These are phyloP conservation scores for Penicillium desertorum DNA, from an alignment of 495 filamentous ascomycete genomes.

Conservation along the genomic window DNA sequence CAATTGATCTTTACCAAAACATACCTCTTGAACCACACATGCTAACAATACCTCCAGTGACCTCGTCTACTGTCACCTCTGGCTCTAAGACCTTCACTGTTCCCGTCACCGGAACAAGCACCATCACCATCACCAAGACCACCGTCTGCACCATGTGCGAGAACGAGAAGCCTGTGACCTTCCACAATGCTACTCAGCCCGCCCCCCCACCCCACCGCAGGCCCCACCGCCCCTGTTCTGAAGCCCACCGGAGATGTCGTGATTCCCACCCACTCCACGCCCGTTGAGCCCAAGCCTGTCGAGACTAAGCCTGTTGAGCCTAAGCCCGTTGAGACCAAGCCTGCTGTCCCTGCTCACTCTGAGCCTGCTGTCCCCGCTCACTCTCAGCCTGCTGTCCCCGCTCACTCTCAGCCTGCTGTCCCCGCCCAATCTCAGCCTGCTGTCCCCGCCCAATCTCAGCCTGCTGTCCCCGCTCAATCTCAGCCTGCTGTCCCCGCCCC, in stretches of 20 bases:
- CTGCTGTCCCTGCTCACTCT: constrained; percentile 1
- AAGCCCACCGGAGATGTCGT: constrained; percentile 12
- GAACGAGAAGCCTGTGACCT: constrained; percentile 29
- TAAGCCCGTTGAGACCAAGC: constrained; percentile 12
- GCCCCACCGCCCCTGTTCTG: constrained; percentile 3
- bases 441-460: constrained; percentile 11
- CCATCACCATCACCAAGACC: constrained; percentile 38
- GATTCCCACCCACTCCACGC: neutral
- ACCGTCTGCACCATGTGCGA: constrained; percentile 28
- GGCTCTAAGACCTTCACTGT: constrained; percentile 33
- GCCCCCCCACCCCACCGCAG: constrained; percentile 11
- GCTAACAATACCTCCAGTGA: constrained; percentile 29
- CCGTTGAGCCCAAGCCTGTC: neutral
- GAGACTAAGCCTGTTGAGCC: neutral
- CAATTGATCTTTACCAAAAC: neutral
- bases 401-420: constrained; percentile 5
- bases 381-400: constrained; percentile 4
- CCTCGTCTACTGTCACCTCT: constrained; percentile 33
- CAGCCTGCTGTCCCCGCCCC: neutral
- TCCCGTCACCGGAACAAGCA: constrained; percentile 40
- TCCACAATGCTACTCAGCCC: constrained; percentile 28
- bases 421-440: neutral
- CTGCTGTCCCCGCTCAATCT: neutral
- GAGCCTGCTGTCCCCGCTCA: no score
- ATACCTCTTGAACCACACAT: neutral